Conservation (phyloP, 2,329 filamentous ascomycete species). For the Aspergillus novofumigatus region DNA sequence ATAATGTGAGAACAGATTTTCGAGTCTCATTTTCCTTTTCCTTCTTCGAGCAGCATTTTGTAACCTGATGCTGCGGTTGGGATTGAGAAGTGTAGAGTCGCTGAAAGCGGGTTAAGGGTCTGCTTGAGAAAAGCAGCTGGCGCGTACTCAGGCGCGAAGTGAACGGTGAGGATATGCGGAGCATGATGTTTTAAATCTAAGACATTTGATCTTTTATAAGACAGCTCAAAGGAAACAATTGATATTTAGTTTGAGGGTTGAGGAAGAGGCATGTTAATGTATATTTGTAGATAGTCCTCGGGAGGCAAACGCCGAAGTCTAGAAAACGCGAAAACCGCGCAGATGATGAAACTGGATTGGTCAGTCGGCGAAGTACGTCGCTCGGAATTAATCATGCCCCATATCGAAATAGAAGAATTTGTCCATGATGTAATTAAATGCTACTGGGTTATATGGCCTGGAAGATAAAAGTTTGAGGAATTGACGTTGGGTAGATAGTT, state of each 20-base stretch:
- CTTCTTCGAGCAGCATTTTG: neutral
- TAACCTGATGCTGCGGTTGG: neutral
- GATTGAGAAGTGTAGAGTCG: neutral
- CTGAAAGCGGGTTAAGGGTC: neutral
- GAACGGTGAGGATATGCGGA: neutral
- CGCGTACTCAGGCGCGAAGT: neutral
- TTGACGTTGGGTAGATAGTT: neutral
- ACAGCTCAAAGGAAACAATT: neutral
- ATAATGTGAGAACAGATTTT: neutral
- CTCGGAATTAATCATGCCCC: neutral
- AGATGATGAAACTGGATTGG: neutral
- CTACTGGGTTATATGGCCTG: no score
- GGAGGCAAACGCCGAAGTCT: neutral
- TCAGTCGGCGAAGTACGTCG: neutral
- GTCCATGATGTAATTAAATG: neutral
- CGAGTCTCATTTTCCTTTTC: neutral
- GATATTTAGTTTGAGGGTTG: neutral
- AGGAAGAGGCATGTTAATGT: neutral
- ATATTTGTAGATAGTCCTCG: neutral
- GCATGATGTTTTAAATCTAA: neutral
- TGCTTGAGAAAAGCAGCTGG: neutral
- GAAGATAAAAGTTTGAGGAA: neutral
- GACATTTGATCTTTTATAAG: neutral
- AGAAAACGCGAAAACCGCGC: slow-evolving; percentile 4
- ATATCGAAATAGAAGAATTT: neutral